These are phyloP conservation scores for Penicillium psychrofluorescens DNA, from an alignment of 495 filamentous ascomycete genomes.

Conservation along the genomic window DNA sequence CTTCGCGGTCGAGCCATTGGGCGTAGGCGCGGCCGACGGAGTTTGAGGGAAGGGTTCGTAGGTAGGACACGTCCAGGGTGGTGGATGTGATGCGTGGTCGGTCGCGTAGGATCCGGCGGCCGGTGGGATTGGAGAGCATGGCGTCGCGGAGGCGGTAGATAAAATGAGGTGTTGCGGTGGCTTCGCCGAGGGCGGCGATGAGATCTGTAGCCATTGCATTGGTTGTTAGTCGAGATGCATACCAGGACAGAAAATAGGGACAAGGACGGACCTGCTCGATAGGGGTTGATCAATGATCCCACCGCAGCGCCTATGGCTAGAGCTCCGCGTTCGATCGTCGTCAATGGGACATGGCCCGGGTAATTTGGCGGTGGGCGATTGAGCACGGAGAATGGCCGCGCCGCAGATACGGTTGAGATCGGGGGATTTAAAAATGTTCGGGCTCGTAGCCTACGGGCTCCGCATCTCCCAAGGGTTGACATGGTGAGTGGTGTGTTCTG, in stretches of 20 bases:
- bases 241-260: too few species aligned
- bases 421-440: conserved; percentile 5
- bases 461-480: conserved; percentile 22
- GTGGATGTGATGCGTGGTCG: conserved; percentile 81
- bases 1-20: conserved; percentile 84
- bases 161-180: conserved; percentile 91
- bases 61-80: conserved; percentile 59
- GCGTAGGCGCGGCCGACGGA: conserved; percentile 83
- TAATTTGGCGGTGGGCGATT: conserved; percentile 70
- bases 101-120: conserved; percentile 85
- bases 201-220: conserved; percentile 52
- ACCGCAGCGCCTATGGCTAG: conserved; percentile 80
- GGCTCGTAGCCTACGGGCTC: conserved; percentile 13
- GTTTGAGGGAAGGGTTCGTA: conserved; percentile 63
- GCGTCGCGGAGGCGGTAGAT: conserved; percentile 83
- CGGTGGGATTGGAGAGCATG: conserved; percentile 80
- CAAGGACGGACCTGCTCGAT: conserved; percentile 55
- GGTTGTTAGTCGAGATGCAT: neutral
- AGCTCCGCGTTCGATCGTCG: conserved; percentile 61
- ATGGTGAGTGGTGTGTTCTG: conserved; percentile 11
- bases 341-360: conserved; percentile 87
- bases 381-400: conserved; percentile 62
- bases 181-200: conserved; percentile 87
- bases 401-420: conserved; percentile 1
- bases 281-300: conserved; percentile 69